Percentiles rank a stretch among this genome's conserved stretches.
These are phyloP conservation scores for Chlamydomonas sp. DNA, from an alignment of 139 green algal genomes.

Conservation along the genomic window DNA sequence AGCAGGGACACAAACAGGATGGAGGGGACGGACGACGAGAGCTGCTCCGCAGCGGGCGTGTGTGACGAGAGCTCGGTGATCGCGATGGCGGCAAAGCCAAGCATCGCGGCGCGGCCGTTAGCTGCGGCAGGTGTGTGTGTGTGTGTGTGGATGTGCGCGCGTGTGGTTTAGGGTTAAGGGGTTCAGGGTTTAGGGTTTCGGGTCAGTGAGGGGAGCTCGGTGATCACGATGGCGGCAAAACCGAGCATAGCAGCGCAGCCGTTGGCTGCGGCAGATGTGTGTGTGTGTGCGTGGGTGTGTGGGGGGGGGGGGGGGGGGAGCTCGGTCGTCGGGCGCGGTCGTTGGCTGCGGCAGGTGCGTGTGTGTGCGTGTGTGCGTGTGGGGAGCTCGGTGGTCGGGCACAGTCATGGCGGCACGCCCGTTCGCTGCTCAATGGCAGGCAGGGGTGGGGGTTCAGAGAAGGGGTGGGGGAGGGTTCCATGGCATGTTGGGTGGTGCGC, in stretches of 20 bases:
- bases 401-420: too few relatives aligned
- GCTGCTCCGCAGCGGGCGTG: conserved; percentile 35
- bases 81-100: conserved; percentile 35
- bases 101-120: conserved; percentile 47
- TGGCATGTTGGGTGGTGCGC: too few relatives aligned
- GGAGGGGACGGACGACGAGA: not conserved
- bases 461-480: too few relatives aligned
- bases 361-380: too few relatives aligned
- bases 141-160: not conserved
- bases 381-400: too few relatives aligned
- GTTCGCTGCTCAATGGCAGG: too few relatives aligned
- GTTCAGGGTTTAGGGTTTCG: not conserved
- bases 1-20: conserved; percentile 26
- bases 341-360: too few relatives aligned
- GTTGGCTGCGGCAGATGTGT: not conserved
- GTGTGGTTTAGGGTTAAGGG: not conserved
- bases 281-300: too few relatives aligned
- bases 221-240: not conserved
- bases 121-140: not conserved
- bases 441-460: too few relatives aligned
- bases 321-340: too few relatives aligned
- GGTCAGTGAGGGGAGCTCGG: too few relatives aligned
- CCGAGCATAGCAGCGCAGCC: not conserved
- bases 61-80: conserved; percentile 29
- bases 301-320: too few relatives aligned